Base-by-base conservation (phyloP, 495 filamentous ascomycete species). In the Aspergillus wentii region DNA sequence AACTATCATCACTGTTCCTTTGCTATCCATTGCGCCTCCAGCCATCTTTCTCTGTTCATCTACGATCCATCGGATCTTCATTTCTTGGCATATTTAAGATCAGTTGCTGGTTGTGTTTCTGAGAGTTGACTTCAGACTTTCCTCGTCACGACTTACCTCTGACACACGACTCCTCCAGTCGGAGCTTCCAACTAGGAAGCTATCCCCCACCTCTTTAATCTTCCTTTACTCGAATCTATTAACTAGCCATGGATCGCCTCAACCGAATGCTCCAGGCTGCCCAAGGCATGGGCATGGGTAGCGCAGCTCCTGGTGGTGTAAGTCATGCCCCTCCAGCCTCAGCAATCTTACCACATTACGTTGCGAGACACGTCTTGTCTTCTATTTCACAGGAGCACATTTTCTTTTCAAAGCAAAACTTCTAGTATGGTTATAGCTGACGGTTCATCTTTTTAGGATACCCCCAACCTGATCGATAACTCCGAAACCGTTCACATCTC, bases 401-500 rank as follows among this genome's bases (percentile, higher is more conserved):
- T n/a, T n/a, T n/a, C n/a, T n/a, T n/a, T n/a, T n/a, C n/a, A n/a
- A n/a, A n/a, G n/a, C n/a, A n/a, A n/a, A n/a, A n/a, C n/a, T n/a
- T n/a, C n/a, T n/a, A 13, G 14, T 14, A 9, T n/a, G 22, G 18
- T 11, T n/a, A 11, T 38, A 20, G 36, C 54, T 56, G 40, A 53
- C 34, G 30, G 6, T 15, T 17, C 22, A 10, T 17, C 41, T 7
- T 20, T 25, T 15, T 47, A 95, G 88, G 89, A 96, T 49, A 89
- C 85, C 46, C 72, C 80, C 11, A 86, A 80, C 56, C 74, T 97
- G 29, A 89, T 97, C 56, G 92, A 98, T 67, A 98, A 98, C 71
- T 95, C 92, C 49, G 92, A 98, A 73, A 98, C 94, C 38, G 92
- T 98, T 52, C 94, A 98, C 68, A 96, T 98, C 56, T 98, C 92